Conservation (phyloP, 306 rosid genomes). For the Arachis hypogaea region DNA sequence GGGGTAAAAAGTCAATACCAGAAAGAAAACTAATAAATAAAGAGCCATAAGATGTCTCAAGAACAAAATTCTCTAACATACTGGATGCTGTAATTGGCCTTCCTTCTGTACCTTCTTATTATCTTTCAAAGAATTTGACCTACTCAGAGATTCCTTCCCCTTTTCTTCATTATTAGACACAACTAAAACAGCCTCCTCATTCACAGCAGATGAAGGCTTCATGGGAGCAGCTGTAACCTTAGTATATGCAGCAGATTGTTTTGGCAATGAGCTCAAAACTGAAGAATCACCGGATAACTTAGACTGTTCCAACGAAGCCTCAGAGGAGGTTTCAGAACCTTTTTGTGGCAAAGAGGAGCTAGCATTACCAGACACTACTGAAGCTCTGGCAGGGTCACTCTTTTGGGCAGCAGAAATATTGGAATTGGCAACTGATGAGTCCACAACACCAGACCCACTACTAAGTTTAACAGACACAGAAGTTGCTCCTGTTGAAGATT, state of each 20-base stretch:
- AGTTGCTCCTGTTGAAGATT: conserved; percentile 48
- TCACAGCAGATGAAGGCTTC: conserved; percentile 38
- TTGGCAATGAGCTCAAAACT: conserved; percentile 42
- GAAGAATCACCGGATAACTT: conserved; percentile 46
- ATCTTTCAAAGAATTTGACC: conserved; percentile 69
- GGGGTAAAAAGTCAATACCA: neutral
- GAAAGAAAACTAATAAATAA: neutral
- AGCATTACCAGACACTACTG: conserved; percentile 46
- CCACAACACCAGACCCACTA: conserved; percentile 47
- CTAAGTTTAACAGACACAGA: conserved; percentile 58
- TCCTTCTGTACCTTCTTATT: conserved; percentile 58
- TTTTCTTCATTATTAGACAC: conserved; percentile 47
- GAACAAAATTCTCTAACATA: conserved; percentile 38
- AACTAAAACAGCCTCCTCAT: conserved; percentile 49
- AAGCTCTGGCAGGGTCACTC: conserved; percentile 51
- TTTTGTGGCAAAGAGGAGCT: conserved; percentile 44
- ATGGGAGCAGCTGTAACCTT: conserved; percentile 43
- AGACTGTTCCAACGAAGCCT: conserved; percentile 38
- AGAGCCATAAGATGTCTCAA: conserved; percentile 9
- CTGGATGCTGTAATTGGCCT: conserved; percentile 67
- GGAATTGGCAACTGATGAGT: conserved; percentile 43
- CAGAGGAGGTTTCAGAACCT: conserved; percentile 44
- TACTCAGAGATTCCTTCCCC: conserved; percentile 56
- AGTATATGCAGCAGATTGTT: conserved; percentile 43
- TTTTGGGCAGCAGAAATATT: conserved; percentile 49